Evolutionary conservation across 2,329 filamentous ascomycete species (phyloP).

Genomic region (Aspergillus glaucus): DNA sequence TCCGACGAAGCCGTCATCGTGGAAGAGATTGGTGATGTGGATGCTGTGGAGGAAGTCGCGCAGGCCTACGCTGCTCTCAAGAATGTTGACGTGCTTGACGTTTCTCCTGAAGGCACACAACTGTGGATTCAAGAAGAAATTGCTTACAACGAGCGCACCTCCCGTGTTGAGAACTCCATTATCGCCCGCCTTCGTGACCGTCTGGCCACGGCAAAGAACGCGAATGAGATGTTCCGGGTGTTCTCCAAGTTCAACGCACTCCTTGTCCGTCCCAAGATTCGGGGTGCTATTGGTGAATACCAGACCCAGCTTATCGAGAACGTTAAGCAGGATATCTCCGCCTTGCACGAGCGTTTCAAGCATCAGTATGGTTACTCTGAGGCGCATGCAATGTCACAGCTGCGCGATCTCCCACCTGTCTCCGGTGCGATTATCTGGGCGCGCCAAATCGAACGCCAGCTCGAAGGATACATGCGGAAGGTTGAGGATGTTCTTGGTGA

Average conservation of each 20-base stretch:
- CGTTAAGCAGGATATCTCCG: conserved; percentile 91
- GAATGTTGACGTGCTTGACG: conserved; percentile 91
- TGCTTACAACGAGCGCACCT: conserved; percentile 94
- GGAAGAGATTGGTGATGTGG: conserved; percentile 93
- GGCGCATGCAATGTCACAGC: conserved; percentile 94
- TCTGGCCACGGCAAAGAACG: conserved; percentile 89
- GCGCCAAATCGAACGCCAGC: conserved; percentile 89
- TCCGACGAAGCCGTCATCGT: conserved; percentile 64
- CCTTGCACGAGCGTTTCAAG: conserved; percentile 94
- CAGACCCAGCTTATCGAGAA: conserved; percentile 97
- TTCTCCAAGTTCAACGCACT: conserved; percentile 99
- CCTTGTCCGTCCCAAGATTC: conserved; percentile 97
- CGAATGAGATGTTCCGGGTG: conserved; percentile 99
- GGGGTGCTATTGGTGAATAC: conserved; percentile 94
- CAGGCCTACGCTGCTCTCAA: conserved; percentile 91
- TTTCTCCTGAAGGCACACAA: conserved; percentile 80
- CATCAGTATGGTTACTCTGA: conserved; percentile 98
- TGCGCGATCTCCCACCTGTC: conserved; percentile 90
- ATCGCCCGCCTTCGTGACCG: conserved; percentile 90
- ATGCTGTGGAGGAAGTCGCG: conserved; percentile 91
- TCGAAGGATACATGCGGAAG: conserved; percentile 96
- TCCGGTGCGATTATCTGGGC: conserved; percentile 98
- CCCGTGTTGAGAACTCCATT: conserved; percentile 96
- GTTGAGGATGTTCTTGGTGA: conserved; percentile 96
- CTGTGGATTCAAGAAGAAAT: conserved; percentile 92